Evolutionary conservation across 78 protist genomes (phyloP).

Genomic region (Monosiga brevicollis): DNA sequence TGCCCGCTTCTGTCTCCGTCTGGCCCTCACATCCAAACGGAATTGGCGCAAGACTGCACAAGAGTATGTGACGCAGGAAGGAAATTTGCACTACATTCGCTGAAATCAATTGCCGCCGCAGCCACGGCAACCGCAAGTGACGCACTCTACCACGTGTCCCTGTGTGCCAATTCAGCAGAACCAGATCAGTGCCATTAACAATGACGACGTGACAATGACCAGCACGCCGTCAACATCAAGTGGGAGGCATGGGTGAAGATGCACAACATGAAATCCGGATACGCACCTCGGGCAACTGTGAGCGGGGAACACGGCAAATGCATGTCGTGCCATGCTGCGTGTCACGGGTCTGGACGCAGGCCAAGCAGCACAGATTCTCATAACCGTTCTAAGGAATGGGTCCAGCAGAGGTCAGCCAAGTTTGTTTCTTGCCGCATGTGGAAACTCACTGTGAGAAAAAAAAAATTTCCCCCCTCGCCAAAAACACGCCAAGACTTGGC

Average conservation of each 20-base stretch:
- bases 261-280: background rate
- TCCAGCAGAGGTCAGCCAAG: background rate
- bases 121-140: constrained; percentile 71
- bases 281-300: constrained; percentile 22
- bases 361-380: constrained; percentile 80
- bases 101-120: no score
- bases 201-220: background rate
- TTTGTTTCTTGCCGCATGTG: background rate
- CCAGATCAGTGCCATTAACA: background rate
- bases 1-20: no score
- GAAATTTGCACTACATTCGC: no score
- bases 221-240: background rate
- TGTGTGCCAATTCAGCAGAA: background rate
- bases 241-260: background rate
- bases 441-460: background rate
- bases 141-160: constrained; percentile 41
- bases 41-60: no score
- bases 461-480: background rate
- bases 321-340: constrained; percentile 54
- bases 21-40: no score
- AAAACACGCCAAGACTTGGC: background rate
- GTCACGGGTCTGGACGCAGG: constrained; percentile 62
- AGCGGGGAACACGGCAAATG: constrained; percentile 81
- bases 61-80: no score
- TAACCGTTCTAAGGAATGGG: constrained; percentile 52